Percentiles rank a stretch among this genome's conserved stretches.
Evolutionary conservation across 345 rosid genomes (phyloP).

Genomic region (Salix dunnii): DNA sequence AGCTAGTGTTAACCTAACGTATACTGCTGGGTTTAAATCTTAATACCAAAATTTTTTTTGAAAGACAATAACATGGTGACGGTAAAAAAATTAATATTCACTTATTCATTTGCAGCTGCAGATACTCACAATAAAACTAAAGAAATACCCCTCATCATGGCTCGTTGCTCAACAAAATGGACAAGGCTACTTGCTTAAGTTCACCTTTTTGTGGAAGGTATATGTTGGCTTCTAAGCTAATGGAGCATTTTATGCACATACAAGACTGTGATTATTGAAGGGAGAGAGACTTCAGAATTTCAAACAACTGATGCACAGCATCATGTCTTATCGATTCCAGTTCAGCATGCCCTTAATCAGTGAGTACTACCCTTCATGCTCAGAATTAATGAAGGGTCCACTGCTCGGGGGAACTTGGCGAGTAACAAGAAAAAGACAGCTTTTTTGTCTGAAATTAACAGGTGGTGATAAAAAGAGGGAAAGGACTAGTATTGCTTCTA

Average conservation of each 20-base stretch:
- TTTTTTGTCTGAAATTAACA: not conserved
- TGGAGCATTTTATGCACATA: not conserved
- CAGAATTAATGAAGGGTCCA: not conserved
- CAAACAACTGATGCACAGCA: not conserved
- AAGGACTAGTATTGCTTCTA: not conserved
- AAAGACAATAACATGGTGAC: not conserved
- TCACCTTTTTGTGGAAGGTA: not conserved
- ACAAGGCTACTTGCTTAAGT: not conserved
- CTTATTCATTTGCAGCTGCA: too few species aligned
- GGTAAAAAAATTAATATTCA: not conserved
- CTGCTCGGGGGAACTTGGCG: not conserved
- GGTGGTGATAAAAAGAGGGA: not conserved
- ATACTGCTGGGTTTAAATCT: not conserved
- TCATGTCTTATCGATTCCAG: not conserved
- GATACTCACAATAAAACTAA: too few species aligned
- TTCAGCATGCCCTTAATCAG: not conserved
- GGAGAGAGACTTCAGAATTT: not conserved
- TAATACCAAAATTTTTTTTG: not conserved
- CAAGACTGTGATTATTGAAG: not conserved
- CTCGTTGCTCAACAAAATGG: not conserved
- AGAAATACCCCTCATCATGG: not conserved
- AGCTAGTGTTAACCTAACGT: conserved; percentile 3
- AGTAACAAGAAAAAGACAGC: not conserved
- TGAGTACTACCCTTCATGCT: not conserved
- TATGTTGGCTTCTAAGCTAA: not conserved